phyloP scores from a whole-genome alignment of 2,329 filamentous ascomycete genomes.

The Fusarium xyrophilum region DNA sequence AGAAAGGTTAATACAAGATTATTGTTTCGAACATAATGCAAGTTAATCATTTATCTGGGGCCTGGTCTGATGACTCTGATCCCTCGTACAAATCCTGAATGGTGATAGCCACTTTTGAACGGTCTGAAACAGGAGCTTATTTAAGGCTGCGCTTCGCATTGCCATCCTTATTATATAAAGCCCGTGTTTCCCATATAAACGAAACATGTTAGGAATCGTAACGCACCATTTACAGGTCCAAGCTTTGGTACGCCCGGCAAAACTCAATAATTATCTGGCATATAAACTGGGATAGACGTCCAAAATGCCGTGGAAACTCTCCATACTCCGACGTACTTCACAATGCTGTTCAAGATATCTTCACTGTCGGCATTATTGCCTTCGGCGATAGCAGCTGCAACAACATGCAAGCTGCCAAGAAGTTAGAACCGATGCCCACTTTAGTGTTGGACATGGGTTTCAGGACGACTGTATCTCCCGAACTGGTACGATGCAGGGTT shows the following conservation, averaged over 20 bases:
- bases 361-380: not conserved
- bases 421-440: not conserved
- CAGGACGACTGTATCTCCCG: slow-evolving; percentile 42
- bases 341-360: not conserved
- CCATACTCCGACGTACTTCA: not conserved
- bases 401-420: not conserved
- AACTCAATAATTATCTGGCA: not conserved
- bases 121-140: not conserved
- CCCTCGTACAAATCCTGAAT: not conserved
- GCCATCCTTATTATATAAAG: not conserved
- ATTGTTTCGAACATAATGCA: too few species aligned
- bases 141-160: not conserved
- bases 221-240: not conserved
- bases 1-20: accelerated
- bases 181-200: not conserved
- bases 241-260: not conserved
- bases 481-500: slow-evolving; percentile 42
- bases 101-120: not conserved
- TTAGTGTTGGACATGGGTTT: not conserved
- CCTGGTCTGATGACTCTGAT: not conserved
- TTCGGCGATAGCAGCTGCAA: not conserved
- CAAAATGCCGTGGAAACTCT: not conserved
- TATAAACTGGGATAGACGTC: not conserved
- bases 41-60: too few species aligned
- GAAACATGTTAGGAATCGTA: not conserved